Conservation (phyloP, 352 stramenopile genomes). For the Phytophthora fragariaefolia region DNA sequence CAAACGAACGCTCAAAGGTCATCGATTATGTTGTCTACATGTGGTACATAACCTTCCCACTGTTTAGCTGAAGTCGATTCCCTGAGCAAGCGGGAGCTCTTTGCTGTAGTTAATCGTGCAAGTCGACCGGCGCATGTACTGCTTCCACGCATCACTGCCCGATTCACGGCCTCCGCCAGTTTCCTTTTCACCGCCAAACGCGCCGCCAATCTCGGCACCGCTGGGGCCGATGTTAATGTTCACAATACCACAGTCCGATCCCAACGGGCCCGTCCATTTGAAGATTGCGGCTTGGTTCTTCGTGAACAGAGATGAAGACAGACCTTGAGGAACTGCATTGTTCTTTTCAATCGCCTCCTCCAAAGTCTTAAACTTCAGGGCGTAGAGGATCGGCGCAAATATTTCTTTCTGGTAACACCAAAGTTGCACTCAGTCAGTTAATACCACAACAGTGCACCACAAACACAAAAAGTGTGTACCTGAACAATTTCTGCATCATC, state of each 20-base stretch:
- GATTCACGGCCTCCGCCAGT: slow-evolving; percentile 92
- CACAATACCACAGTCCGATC: slow-evolving; percentile 93
- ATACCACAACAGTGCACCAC: not conserved
- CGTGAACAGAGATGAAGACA: slow-evolving; percentile 93
- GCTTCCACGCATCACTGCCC: slow-evolving; percentile 93
- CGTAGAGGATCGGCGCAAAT: slow-evolving; percentile 93
- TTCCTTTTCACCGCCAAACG: slow-evolving; percentile 94
- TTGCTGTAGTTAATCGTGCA: slow-evolving; percentile 95
- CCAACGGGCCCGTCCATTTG: slow-evolving; percentile 90
- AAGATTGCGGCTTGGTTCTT: slow-evolving; percentile 93
- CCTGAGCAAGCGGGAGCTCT: slow-evolving; percentile 91
- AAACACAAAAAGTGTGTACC: slow-evolving; percentile 16
- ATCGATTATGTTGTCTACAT: not conserved
- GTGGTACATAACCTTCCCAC: not conserved
- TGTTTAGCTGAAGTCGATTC: slow-evolving; percentile 90
- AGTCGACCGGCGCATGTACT: slow-evolving; percentile 95
- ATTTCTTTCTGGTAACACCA: slow-evolving; percentile 78
- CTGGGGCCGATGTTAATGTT: slow-evolving; percentile 94
- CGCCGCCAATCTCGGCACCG: slow-evolving; percentile 92
- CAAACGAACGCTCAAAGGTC: not conserved
- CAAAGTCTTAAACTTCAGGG: slow-evolving; percentile 90
- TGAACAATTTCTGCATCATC: slow-evolving; percentile 85
- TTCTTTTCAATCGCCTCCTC: slow-evolving; percentile 93
- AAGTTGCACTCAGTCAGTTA: not conserved
- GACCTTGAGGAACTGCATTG: slow-evolving; percentile 92